A percentile compares a stretch with the other conserved stretches of the same genome.
Conservation (phyloP, 352 stramenopile species). For the Aphanomyces astaci region DNA sequence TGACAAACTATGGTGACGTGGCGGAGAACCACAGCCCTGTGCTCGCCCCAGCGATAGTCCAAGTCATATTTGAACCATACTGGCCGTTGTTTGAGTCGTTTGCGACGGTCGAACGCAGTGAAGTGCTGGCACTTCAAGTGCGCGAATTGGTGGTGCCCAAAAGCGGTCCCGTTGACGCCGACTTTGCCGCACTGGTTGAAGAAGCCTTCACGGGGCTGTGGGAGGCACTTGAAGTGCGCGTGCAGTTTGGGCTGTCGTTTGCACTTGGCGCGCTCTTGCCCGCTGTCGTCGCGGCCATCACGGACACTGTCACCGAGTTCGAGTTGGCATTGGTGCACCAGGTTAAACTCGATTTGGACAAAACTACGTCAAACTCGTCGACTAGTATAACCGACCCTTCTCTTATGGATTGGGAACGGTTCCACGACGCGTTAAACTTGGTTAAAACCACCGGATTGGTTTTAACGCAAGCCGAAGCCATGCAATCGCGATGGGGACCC, state of each 20-base stretch:
- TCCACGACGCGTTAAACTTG: neutral
- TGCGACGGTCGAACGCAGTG: neutral
- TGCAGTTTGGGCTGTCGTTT: neutral
- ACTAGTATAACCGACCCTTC: neutral
- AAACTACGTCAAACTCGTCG: neutral
- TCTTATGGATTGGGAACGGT: neutral
- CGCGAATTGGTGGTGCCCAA: neutral
- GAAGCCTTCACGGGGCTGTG: neutral
- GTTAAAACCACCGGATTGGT: neutral
- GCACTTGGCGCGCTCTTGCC: neutral
- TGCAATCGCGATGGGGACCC: neutral
- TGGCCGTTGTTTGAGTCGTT: neutral
- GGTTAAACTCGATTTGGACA: neutral
- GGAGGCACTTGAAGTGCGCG: neutral
- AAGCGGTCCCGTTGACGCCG: slow-evolving; percentile 2
- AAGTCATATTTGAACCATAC: slow-evolving; percentile 13
- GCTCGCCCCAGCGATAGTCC: neutral
- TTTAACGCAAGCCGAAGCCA: neutral
- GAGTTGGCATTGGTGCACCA: neutral
- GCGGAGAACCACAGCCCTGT: neutral
- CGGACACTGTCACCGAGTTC: neutral
- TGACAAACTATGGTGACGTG: slow-evolving; percentile 1
- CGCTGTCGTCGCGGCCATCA: slow-evolving; percentile 1
- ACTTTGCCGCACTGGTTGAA: neutral
- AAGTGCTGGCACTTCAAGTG: neutral